These are phyloP conservation scores for Spatholobus suberectus DNA, from an alignment of 306 rosid genomes.

Conservation along the genomic window DNA sequence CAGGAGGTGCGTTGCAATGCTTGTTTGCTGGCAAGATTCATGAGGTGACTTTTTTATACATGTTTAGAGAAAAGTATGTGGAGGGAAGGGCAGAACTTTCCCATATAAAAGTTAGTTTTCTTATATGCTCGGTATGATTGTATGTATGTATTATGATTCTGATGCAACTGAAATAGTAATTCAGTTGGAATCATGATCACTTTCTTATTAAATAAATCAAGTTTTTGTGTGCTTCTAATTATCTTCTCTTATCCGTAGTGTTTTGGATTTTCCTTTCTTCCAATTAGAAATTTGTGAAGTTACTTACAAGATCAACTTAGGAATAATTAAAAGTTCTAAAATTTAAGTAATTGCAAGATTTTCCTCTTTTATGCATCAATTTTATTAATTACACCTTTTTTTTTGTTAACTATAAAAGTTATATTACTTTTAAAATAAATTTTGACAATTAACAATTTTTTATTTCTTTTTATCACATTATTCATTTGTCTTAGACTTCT, in stretches of 20 bases:
- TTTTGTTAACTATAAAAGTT: background rate
- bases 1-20: constrained; percentile 32
- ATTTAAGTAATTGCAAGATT: background rate
- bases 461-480: background rate
- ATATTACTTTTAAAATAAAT: background rate
- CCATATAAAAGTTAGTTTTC: background rate
- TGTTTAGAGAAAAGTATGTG: no score
- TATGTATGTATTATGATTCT: background rate
- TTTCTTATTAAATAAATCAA: background rate
- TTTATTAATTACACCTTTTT: background rate
- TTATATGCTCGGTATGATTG: background rate
- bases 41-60: no score
- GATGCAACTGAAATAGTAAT: background rate
- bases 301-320: background rate
- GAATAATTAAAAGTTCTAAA: background rate
- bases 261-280: background rate
- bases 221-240: background rate
- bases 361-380: background rate
- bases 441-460: background rate
- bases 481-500: no score
- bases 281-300: background rate
- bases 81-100: background rate
- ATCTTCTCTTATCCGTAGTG: background rate
- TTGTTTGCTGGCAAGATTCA: constrained; percentile 33
- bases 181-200: background rate